Evolutionary conservation across 768 basidiomycete genomes (phyloP), one percentile per base, ranked within the genome.

Genomic region (Trametes elegans): DNA sequence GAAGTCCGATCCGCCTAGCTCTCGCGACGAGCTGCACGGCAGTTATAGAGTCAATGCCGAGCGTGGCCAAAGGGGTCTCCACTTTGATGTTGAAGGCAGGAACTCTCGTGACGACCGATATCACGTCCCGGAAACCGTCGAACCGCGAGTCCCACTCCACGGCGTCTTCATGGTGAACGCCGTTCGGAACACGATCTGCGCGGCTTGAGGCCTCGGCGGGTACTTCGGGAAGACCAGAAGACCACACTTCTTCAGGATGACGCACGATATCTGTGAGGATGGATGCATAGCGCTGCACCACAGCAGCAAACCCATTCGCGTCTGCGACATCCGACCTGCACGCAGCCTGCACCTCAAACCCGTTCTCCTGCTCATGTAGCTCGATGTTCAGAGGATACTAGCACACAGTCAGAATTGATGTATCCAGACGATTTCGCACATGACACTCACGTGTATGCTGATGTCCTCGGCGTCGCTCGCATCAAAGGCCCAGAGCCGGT

Each of bases 41-140:
- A 18, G 74, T 75, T 53, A 80, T 79, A 1, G 79, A 80, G 59
- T 80, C 79, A 10, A 80, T 66, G 18, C 79, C 79, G 10, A 80
- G 60, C 6, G 74, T 67, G 11, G 68, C 66, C 16, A 79, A 68
- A 4, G 71, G 70, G 6, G 74, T 78, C 4, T 63, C 58, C 16
- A 67, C 54, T 18, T 64, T 59, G 5, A 80, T 64, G 18, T 64
- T 58, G 4, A 70, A 65, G 7, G 50, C 27, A 1, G 74, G 65
- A 11, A 69, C 62, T 32, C 68, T 68, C 5, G 69, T 66, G 13
- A 72, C 53, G 6, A 53, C 31, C 26, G 58, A 53, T 19, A 66
- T 27, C 9, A 59, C 19, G 23, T 38, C 53, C 23, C 58, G 54
- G 29, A 62, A 48, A 46, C 54, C 49, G 39, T 23, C 53, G 13